Conservation (phyloP, 1,284 basidiomycete species). For the Boletus holoroseus region DNA sequence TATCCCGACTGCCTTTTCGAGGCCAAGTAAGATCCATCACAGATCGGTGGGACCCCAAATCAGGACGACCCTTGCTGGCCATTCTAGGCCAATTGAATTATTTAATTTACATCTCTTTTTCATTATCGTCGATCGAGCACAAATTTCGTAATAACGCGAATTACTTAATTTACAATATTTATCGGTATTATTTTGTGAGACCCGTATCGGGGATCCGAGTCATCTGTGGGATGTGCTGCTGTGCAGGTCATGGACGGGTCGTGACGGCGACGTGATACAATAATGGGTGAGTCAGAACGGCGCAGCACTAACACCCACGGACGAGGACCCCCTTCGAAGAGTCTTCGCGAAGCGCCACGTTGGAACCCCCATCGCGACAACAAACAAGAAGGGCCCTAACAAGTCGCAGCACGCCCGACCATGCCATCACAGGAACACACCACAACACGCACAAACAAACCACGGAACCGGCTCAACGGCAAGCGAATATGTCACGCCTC, state of each 20-base stretch:
- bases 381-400: constrained; percentile 6
- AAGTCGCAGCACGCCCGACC: neutral
- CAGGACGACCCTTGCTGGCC: constrained; percentile 21
- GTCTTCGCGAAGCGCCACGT: constrained; percentile 19
- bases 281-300: constrained; percentile 19
- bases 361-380: constrained; percentile 7
- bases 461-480: constrained; percentile 28
- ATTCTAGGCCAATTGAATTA: constrained; percentile 29
- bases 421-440: constrained; percentile 27
- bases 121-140: constrained; percentile 32
- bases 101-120: too few relatives aligned
- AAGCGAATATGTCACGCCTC: constrained; percentile 6
- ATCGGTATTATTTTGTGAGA: neutral
- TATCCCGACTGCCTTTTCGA: constrained; percentile 26
- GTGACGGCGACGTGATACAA: constrained; percentile 18
- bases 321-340: neutral
- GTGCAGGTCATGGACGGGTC: neutral
- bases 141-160: constrained; percentile 9
- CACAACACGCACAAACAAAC: constrained; percentile 17
- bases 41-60: constrained; percentile 18
- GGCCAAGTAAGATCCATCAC: constrained; percentile 15
- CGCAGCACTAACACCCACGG: constrained; percentile 25
- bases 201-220: constrained; percentile 9
- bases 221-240: neutral
- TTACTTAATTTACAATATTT: constrained; percentile 17